Conservation (phyloP, 2,329 filamentous ascomycete species). For the Hypoxylon rubiginosum region DNA sequence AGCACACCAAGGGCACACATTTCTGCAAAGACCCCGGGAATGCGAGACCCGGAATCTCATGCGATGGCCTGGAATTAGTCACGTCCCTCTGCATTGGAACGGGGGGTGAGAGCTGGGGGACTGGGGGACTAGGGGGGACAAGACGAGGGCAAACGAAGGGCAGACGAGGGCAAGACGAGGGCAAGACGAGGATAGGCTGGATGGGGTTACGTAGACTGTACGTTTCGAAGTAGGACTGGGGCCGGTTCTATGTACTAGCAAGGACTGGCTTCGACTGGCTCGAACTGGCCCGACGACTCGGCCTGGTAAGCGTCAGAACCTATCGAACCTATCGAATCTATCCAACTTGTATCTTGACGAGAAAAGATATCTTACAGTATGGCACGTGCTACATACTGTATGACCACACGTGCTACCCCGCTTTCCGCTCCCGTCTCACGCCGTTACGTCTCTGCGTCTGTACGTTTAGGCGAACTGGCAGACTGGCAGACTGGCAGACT, state of each 20-base stretch:
- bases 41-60: no score
- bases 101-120: no score
- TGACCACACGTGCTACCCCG: conserved; percentile 38
- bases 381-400: conserved; percentile 3
- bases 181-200: neutral
- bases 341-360: neutral
- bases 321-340: no score
- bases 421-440: conserved; percentile 29
- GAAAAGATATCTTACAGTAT: neutral
- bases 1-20: no score
- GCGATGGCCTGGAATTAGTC: no score
- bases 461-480: conserved; percentile 1
- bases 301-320: neutral
- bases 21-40: no score
- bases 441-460: neutral
- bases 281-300: neutral
- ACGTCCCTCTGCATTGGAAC: no score
- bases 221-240: conserved; percentile 20
- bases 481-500: no score
- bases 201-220: conserved; percentile 22
- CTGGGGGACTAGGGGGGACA: no score
- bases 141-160: neutral
- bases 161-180: no score
- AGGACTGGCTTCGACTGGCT: neutral
- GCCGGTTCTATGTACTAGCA: no score